These are phyloP conservation scores for Clitopilus hobsonii DNA, from an alignment of 768 basidiomycete species.

Conservation along the genomic window DNA sequence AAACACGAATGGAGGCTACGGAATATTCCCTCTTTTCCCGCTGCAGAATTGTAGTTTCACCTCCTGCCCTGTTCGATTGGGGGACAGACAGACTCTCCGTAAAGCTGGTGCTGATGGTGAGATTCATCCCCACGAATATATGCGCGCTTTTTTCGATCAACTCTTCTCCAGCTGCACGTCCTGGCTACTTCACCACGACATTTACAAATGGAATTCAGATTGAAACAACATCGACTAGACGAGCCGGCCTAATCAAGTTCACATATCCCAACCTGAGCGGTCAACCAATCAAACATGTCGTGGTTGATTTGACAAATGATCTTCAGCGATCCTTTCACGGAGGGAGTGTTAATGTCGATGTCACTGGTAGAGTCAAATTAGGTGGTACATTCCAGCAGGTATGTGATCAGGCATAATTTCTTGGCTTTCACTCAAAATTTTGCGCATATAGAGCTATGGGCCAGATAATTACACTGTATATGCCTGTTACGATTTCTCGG, in stretches of 20 bases:
- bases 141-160: background rate
- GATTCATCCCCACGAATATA: background rate
- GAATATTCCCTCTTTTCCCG: conserved; percentile 48
- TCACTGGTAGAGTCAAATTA: conserved; percentile 31
- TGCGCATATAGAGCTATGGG: conserved; percentile 36
- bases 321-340: conserved; percentile 44
- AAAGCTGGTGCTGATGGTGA: conserved; percentile 39
- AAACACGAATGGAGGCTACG: conserved; percentile 45
- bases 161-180: conserved; percentile 29
- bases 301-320: conserved; percentile 42
- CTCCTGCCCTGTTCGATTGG: conserved; percentile 37
- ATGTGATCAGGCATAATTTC: background rate
- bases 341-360: conserved; percentile 28
- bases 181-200: conserved; percentile 46
- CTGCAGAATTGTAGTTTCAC: conserved; percentile 34
- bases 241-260: conserved; percentile 56
- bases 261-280: conserved; percentile 38
- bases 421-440: background rate
- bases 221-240: conserved; percentile 57
- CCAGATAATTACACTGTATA: conserved; percentile 43
- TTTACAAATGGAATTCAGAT: conserved; percentile 43
- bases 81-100: conserved; percentile 34
- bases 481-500: conserved; percentile 43
- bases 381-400: conserved; percentile 44
- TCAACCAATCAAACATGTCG: conserved; percentile 40